Conservation (phyloP, 2,329 filamentous ascomycete genomes). For the Tolypocladium album region DNA sequence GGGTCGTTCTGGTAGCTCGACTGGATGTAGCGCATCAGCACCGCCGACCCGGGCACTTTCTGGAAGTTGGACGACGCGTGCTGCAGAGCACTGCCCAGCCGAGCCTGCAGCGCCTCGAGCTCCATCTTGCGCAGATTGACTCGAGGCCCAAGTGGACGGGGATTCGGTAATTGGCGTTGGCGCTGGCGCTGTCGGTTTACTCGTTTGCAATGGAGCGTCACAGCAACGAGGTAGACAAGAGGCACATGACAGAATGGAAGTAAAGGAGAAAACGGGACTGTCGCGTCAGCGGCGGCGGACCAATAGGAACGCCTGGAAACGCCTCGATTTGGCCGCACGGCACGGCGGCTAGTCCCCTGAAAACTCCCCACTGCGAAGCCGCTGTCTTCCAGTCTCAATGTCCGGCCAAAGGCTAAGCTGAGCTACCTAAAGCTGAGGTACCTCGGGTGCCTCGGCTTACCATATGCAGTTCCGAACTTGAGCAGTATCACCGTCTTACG, state of each 20-base stretch:
- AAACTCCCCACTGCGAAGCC: neutral
- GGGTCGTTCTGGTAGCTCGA: slow-evolving; percentile 98
- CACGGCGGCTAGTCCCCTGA: neutral
- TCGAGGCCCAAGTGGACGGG: neutral
- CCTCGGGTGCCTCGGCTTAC: too few species aligned
- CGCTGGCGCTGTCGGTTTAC: neutral
- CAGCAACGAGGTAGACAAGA: neutral
- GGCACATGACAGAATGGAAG: neutral
- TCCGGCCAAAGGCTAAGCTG: neutral
- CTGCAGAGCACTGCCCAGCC: slow-evolving; percentile 38
- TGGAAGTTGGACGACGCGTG: slow-evolving; percentile 61
- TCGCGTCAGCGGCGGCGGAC: neutral
- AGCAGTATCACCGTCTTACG: too few species aligned
- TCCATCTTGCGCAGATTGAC: slow-evolving; percentile 37
- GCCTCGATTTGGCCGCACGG: neutral
- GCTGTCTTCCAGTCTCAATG: neutral
- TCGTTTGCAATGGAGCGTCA: neutral
- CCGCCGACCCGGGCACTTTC: slow-evolving; percentile 85
- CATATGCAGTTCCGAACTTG: too few species aligned
- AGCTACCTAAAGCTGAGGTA: too few species aligned
- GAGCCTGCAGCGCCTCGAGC: slow-evolving; percentile 46
- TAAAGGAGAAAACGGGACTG: neutral
- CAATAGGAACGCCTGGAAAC: neutral
- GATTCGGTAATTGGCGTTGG: neutral
- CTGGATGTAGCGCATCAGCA: slow-evolving; percentile 88